These are phyloP conservation scores for Ceriops decandra DNA, from an alignment of 345 rosid species.

Conservation along the genomic window DNA sequence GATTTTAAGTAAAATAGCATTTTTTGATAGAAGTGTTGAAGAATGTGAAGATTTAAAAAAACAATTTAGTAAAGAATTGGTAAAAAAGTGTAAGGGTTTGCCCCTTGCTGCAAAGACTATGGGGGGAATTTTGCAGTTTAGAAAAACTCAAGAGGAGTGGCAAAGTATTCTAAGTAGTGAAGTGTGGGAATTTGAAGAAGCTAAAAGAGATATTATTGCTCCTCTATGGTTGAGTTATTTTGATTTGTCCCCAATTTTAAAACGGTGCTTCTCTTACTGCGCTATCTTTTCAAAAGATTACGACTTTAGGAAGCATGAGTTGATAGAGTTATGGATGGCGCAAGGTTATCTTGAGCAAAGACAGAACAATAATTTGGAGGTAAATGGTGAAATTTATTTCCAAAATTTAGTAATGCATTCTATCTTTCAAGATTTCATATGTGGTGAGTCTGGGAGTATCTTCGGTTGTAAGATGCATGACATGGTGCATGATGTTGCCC, in stretches of 20 bases:
- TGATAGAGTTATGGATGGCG: no score
- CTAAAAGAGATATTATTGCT: background rate
- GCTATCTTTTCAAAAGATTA: no score
- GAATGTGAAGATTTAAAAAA: background rate
- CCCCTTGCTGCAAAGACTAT: background rate
- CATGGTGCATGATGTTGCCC: background rate
- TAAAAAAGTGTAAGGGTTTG: background rate
- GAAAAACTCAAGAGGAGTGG: background rate
- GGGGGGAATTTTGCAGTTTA: background rate
- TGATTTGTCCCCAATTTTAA: no score
- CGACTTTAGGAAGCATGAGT: accelerated
- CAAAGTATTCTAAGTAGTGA: background rate
- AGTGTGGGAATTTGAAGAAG: background rate
- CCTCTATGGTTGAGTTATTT: no score
- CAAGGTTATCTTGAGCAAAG: no score
- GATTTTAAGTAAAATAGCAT: background rate
- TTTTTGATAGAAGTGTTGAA: accelerated
- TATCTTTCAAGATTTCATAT: background rate
- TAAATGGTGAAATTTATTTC: background rate
- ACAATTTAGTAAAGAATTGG: background rate
- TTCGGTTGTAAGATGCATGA: background rate
- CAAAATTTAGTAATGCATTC: background rate
- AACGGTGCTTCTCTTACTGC: no score
- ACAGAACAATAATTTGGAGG: no score
- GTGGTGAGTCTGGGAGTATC: no score